A percentile compares a stretch with the other conserved stretches of the same genome.
Conservation (phyloP, 345 rosid genomes). For the Iberis pinnata region DNA sequence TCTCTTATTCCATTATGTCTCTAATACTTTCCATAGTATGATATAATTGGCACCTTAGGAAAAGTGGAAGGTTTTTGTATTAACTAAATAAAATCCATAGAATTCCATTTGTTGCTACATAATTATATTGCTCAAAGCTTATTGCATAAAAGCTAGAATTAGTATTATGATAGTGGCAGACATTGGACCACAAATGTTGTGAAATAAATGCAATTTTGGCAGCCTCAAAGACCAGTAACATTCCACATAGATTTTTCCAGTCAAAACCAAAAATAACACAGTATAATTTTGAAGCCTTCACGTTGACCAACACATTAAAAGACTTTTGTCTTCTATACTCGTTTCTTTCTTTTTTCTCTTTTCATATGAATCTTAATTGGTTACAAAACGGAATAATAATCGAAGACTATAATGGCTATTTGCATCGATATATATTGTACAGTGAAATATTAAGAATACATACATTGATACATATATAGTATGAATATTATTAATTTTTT, state of each 20-base stretch:
- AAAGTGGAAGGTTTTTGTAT: slow-evolving; percentile 11
- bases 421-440: too few species aligned
- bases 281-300: too few species aligned
- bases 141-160: slow-evolving; percentile 16
- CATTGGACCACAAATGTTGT: slow-evolving; percentile 22
- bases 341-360: too few species aligned
- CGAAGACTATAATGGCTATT: too few species aligned
- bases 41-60: slow-evolving; percentile 9
- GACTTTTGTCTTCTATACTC: too few species aligned
- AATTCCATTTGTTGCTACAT: neutral
- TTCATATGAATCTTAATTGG: too few species aligned
- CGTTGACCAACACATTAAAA: too few species aligned
- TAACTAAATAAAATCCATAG: neutral
- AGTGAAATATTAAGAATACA: too few species aligned
- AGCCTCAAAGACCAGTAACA: slow-evolving; percentile 30
- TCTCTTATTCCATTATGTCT: neutral
- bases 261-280: too few species aligned
- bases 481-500: too few species aligned
- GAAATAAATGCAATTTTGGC: slow-evolving; percentile 24
- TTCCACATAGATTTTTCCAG: slow-evolving; percentile 26
- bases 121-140: slow-evolving; percentile 12
- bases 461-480: too few species aligned
- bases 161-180: slow-evolving; percentile 17
- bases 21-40: neutral
- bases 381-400: too few species aligned